These are phyloP conservation scores for Yarrowia sp. DNA, from an alignment of 805 yeast genomes.

Conservation along the genomic window DNA sequence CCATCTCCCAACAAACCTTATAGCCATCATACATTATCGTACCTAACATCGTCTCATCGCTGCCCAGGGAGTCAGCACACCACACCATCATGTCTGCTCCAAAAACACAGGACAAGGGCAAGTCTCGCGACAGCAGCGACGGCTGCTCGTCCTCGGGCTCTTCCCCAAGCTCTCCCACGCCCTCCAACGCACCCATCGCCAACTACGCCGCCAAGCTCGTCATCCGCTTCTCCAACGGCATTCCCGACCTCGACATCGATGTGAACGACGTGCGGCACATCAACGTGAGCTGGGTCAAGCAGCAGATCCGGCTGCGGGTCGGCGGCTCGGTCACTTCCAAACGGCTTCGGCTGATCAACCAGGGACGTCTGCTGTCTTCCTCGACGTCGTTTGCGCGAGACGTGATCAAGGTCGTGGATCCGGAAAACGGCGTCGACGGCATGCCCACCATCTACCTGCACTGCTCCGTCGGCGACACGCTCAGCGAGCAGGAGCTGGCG, in stretches of 20 bases:
- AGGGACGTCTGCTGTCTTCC: conserved; percentile 63
- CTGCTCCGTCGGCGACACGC: conserved; percentile 70
- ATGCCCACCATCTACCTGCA: conserved; percentile 57
- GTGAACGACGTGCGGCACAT: conserved; percentile 39
- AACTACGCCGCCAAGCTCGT: conserved; percentile 31
- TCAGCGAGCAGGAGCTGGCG: conserved; percentile 53
- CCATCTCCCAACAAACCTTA: not conserved
- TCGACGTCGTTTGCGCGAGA: conserved; percentile 55
- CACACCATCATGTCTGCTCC: not conserved
- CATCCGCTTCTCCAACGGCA: conserved; percentile 49
- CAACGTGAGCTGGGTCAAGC: conserved; percentile 44
- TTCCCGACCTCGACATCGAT: conserved; percentile 45
- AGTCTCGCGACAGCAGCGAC: conserved; percentile 8
- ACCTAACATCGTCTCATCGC: not conserved
- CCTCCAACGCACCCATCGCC: not conserved
- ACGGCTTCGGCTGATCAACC: conserved; percentile 60
- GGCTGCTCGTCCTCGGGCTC: not conserved
- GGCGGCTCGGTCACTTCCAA: conserved; percentile 41
- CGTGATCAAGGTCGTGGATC: conserved; percentile 36
- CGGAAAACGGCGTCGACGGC: conserved; percentile 27
- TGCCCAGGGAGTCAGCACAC: no score
- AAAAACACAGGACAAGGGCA: not conserved
- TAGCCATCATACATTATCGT: not conserved
- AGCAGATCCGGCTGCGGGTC: conserved; percentile 43
- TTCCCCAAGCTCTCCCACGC: not conserved